Base-by-base conservation (phyloP, 768 basidiomycete genomes). In the Termitomyces sp. region DNA sequence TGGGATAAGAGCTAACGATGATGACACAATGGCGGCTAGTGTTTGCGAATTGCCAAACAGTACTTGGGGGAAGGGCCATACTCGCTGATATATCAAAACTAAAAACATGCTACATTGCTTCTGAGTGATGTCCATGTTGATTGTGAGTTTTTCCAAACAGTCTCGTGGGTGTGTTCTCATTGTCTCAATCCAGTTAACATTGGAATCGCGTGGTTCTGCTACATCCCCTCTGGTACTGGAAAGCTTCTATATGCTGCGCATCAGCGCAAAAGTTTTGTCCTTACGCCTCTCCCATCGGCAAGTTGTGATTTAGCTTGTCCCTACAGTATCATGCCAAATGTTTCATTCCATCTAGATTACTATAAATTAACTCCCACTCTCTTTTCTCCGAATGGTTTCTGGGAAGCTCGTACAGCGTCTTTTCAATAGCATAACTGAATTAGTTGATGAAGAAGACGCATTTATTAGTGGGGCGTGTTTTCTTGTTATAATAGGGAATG, bases 311-410 rank as follows among this genome's bases (percentile, higher is more conserved):
- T 13, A 13, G 36, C 24, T 5, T n/a, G n/a, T n/a, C n/a, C n/a
- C n/a, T n/a, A n/a, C n/a, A n/a, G n/a, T n/a, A n/a, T n/a, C n/a
- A n/a, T n/a, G n/a, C n/a, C n/a, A n/a, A n/a, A n/a, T n/a, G n/a
- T n/a, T n/a, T 16, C 13, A 28, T 38, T 52, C 18, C 18, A 28
- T n/a, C 38, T 12, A 96, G 94, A 26, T 77, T 99, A 12, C 81
- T 99, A 45, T 97, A 99, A 71, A 97, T 99, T 67, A 98, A 98
- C 69, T 95, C 96, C 0, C 97, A 98, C 73, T 98, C 95, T 2
- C 80, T 99, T 18, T 98, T 99, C 70, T 95, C 93, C 16, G 91
- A 94, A 64, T 99, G 97, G 96, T 99, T 98, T 73, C 97, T 0
- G 97, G 97, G 16, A 99, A 98, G 71, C 84, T 99, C 30, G 97